phyloP scores from a whole-genome alignment of 202 grass and related monocot species.

The Eragrostis tef region DNA sequence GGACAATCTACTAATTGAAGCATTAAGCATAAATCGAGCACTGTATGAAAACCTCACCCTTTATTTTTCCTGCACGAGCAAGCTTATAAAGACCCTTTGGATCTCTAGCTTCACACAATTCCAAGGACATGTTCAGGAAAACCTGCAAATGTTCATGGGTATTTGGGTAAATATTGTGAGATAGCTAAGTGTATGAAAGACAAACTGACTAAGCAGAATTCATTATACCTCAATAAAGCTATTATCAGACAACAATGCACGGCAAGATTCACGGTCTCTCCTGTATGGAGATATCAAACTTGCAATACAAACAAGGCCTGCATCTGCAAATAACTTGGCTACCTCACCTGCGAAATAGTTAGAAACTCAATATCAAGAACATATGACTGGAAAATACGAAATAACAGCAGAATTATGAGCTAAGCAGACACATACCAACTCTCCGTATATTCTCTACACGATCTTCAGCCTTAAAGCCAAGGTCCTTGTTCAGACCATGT shows the following conservation, averaged over 20 bases:
- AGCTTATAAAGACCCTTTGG: conserved; percentile 98
- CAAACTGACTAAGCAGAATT: conserved; percentile 26
- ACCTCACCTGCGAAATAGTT: conserved; percentile 74
- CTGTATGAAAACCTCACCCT: conserved; percentile 56
- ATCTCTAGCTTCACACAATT: conserved; percentile 91
- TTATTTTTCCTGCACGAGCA: conserved; percentile 94
- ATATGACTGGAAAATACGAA: neutral
- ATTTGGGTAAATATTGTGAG: conserved; percentile 2
- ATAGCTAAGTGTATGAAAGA: conserved; percentile 2
- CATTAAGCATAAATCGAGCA: neutral
- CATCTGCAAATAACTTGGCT: conserved; percentile 91
- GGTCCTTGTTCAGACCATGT: conserved; percentile 92
- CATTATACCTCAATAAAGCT: conserved; percentile 82
- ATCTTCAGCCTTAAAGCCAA: conserved; percentile 83
- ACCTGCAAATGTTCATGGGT: conserved; percentile 56
- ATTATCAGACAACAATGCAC: conserved; percentile 70
- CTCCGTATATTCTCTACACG: conserved; percentile 91
- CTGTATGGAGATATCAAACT: conserved; percentile 97
- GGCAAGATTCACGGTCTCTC: conserved; percentile 76
- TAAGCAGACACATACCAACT: conserved; percentile 60
- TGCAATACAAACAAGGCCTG: conserved; percentile 87
- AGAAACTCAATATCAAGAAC: conserved; percentile 36
- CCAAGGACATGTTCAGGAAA: conserved; percentile 98
- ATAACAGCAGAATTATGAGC: neutral
- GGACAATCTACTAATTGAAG: neutral